Evolutionary conservation across 305 asterid species (phyloP).

Genomic region (Coffea humblotiana): DNA sequence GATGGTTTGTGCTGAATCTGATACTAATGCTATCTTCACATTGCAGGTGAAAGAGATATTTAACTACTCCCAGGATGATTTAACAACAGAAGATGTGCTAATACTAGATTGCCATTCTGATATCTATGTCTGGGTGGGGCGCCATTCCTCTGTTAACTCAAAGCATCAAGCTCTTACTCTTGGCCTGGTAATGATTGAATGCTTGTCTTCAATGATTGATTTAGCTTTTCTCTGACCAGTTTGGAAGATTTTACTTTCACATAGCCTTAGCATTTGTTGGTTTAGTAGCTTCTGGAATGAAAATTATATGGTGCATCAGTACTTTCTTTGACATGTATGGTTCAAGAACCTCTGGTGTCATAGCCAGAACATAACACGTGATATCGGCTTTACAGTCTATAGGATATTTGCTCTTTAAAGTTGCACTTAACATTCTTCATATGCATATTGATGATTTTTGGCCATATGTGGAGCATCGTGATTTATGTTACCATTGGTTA

Average conservation of each 20-base stretch:
- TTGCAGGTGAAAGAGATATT: slow-evolving; percentile 76
- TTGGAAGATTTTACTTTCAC: background rate
- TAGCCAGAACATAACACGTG: background rate
- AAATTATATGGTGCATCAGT: background rate
- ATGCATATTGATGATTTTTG: background rate
- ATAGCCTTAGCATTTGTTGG: background rate
- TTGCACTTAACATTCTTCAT: background rate
- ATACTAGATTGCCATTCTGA: slow-evolving; percentile 78
- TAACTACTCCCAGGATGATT: slow-evolving; percentile 83
- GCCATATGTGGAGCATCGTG: background rate
- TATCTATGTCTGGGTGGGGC: slow-evolving; percentile 80
- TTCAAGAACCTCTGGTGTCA: background rate
- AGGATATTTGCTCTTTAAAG: background rate
- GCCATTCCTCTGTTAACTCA: slow-evolving; percentile 31
- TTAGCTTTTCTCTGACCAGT: background rate
- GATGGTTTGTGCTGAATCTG: background rate
- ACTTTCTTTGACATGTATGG: background rate
- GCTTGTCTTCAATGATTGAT: slow-evolving; percentile 2
- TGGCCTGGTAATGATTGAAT: slow-evolving; percentile 27
- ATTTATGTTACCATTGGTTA: background rate
- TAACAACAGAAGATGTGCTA: slow-evolving; percentile 83
- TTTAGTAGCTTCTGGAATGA: background rate
- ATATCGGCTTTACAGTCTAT: background rate
- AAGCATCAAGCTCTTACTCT: slow-evolving; percentile 33
- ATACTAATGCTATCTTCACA: background rate